A percentile compares a stretch with the other conserved stretches of the same genome.
These are phyloP conservation scores for Calophaca sinica DNA, from an alignment of 306 rosid genomes.

Conservation along the genomic window DNA sequence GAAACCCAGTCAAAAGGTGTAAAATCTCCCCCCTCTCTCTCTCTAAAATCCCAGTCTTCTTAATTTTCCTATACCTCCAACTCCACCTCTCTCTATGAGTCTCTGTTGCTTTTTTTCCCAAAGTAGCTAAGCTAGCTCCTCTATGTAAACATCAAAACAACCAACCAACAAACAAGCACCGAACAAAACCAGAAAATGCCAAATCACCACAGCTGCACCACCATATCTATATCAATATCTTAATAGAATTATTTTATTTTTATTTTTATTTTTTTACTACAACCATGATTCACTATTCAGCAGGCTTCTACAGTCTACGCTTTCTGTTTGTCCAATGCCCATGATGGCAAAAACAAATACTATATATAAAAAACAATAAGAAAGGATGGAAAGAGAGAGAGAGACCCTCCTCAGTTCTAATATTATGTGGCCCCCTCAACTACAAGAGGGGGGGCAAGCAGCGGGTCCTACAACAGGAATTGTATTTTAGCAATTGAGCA, in stretches of 20 bases:
- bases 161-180: slow-evolving; percentile 56
- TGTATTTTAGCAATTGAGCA: slow-evolving; percentile 17
- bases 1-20: slow-evolving; percentile 40
- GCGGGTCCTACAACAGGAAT: slow-evolving; percentile 38
- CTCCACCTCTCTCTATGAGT: background rate
- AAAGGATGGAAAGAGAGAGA: background rate
- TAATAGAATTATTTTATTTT: background rate
- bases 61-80: background rate
- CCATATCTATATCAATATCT: slow-evolving; percentile 54
- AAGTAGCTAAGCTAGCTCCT: slow-evolving; percentile 42
- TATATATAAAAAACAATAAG: background rate
- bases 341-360: background rate
- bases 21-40: no score
- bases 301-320: background rate
- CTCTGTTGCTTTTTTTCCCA: slow-evolving; percentile 37
- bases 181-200: slow-evolving; percentile 54
- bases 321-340: background rate
- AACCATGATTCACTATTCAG: background rate
- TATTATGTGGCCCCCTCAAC: slow-evolving; percentile 1
- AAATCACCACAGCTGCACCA: slow-evolving; percentile 49
- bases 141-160: slow-evolving; percentile 42
- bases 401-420: background rate
- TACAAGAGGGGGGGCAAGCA: background rate
- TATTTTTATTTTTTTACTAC: slow-evolving; percentile 14
- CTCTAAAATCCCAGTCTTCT: slow-evolving; percentile 11